Evolutionary conservation across 2,329 filamentous ascomycete species (phyloP), one percentile per base, ranked within the genome.

Genomic region (Aspergillus caelatus): DNA sequence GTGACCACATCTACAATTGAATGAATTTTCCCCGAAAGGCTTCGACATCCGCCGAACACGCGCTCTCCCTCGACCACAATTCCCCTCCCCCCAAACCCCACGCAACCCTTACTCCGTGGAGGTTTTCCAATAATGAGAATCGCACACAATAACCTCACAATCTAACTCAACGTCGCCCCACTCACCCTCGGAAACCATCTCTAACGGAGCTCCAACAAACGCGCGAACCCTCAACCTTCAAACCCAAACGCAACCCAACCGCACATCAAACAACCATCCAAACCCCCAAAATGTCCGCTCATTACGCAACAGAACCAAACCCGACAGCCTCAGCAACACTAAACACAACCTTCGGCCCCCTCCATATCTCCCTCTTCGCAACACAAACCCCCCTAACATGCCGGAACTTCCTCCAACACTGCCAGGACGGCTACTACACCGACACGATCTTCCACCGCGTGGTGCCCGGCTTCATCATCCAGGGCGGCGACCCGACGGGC

Each of bases 371-470:
- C 78, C 89, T 99, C 62, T 99, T 97, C 83, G 94, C 94, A 21
- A 95, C 95, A 75, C 95, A 99, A 79, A 91, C 92, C 0, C 95
- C 95, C 10, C 84, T 97, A 66, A 91, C 95, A 30, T 93, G 90
- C 75, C 93, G 94, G 70, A 98, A 97, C 82, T 99, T 99, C 79
- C 86, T 99, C 43, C 95, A 99, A 78, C 90, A 94, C 74, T 95
- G 92, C 75, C 86, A 97, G 70, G 94, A 99, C 76, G 93, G 93
- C 70, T 98, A 98, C 83, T 99, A 98, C 82, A 90, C 93, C 72
- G 89, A 90, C 74, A 97, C 94, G 0, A 89, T 95, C 66, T 99
- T 99, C 81, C 95, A 99, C 81, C 92, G 95, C 28, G 84, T 98
- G 7, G 89, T 97, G 0, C 92, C 94, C 0, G 91, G 91, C 58